These are phyloP conservation scores for Styphnolobium japonicum DNA, from an alignment of 306 rosid species.

Conservation along the genomic window DNA sequence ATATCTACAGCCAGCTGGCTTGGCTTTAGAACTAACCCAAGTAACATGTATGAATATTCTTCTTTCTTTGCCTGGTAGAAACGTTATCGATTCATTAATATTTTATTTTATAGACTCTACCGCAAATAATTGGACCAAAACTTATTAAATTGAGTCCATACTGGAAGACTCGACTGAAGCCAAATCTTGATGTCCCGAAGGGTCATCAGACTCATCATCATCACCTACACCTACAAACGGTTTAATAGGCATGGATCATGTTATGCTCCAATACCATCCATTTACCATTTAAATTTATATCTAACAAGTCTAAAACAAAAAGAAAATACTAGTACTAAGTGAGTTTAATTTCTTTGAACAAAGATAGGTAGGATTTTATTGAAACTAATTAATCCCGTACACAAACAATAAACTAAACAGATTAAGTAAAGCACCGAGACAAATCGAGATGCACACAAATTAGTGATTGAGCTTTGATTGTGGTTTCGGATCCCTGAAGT, in stretches of 20 bases:
- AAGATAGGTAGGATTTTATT: too few relatives aligned
- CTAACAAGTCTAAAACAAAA: too few relatives aligned
- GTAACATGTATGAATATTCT: conserved; percentile 9
- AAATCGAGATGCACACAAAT: neutral
- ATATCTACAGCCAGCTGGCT: conserved; percentile 20
- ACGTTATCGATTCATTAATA: neutral
- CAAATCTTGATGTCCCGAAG: neutral
- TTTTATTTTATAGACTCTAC: neutral
- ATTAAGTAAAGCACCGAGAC: neutral
- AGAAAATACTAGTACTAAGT: too few relatives aligned
- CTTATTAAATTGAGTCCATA: neutral
- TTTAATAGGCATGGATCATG: neutral
- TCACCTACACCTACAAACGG: neutral
- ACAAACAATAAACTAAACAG: too few relatives aligned
- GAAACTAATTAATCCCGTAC: too few relatives aligned
- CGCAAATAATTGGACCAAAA: conserved; percentile 1
- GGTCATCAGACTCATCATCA: neutral
- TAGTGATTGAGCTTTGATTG: too few relatives aligned
- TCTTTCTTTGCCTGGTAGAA: neutral
- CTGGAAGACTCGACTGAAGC: neutral
- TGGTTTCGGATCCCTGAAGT: neutral
- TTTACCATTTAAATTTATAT: neutral
- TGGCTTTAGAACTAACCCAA: conserved; percentile 2
- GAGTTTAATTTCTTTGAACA: too few relatives aligned
- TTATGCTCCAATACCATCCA: neutral